A percentile compares a stretch with the other conserved stretches of the same genome.
phyloP scores from a whole-genome alignment of 2,329 filamentous ascomycete species.

The Fusarium siculi region DNA sequence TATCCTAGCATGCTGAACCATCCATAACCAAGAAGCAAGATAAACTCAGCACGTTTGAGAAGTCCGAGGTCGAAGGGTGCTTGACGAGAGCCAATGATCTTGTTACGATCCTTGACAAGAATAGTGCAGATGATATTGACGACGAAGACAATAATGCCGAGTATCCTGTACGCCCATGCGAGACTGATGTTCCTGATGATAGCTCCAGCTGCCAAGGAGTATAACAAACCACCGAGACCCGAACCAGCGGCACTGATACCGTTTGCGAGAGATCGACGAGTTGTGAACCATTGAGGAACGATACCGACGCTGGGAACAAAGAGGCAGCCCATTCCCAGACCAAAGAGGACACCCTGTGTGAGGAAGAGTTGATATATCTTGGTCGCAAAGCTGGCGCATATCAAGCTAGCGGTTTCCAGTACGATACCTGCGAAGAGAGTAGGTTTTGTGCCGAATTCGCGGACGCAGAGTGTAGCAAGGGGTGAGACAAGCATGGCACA shows the following conservation, averaged over 20 bases:
- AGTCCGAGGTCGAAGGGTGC: slow-evolving; percentile 72
- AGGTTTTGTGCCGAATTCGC: slow-evolving; percentile 69
- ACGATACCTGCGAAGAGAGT: slow-evolving; percentile 73
- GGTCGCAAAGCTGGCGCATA: slow-evolving; percentile 75
- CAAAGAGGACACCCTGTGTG: slow-evolving; percentile 79
- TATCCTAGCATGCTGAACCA: slow-evolving; percentile 80
- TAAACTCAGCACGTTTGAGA: slow-evolving; percentile 70
- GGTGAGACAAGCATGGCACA: slow-evolving; percentile 74
- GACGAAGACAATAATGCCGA: slow-evolving; percentile 70
- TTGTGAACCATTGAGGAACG: slow-evolving; percentile 79
- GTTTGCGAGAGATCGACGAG: slow-evolving; percentile 74
- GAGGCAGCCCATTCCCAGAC: slow-evolving; percentile 80
- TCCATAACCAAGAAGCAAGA: slow-evolving; percentile 73
- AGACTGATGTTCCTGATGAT: slow-evolving; percentile 74
- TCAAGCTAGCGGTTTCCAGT: slow-evolving; percentile 71
- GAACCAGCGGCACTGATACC: slow-evolving; percentile 75
- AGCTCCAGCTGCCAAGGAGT: slow-evolving; percentile 73
- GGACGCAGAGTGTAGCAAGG: slow-evolving; percentile 69
- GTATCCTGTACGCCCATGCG: slow-evolving; percentile 73
- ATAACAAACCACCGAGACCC: slow-evolving; percentile 78
- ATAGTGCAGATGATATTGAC: slow-evolving; percentile 73
- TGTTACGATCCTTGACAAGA: slow-evolving; percentile 77
- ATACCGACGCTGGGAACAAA: slow-evolving; percentile 77
- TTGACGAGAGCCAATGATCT: slow-evolving; percentile 73
- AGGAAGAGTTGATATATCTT: slow-evolving; percentile 81